A percentile compares a stretch with the other conserved stretches of the same genome.
Evolutionary conservation across 2,329 filamentous ascomycete species (phyloP).

Genomic region (Clonostachys rosea): DNA sequence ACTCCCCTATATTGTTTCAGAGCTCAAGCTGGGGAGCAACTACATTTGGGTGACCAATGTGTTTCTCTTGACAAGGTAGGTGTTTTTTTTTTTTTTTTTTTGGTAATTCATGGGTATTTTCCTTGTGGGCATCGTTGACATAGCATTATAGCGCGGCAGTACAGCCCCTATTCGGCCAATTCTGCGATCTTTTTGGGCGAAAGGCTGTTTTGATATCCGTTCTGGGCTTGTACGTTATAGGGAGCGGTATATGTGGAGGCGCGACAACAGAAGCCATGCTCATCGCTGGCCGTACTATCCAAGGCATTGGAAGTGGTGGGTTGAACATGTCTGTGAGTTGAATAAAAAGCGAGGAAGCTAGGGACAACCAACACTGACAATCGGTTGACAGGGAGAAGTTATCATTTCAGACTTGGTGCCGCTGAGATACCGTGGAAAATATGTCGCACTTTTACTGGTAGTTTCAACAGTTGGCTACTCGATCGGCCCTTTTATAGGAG

Average conservation of each 20-base stretch:
- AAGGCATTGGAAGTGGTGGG: conserved; percentile 37
- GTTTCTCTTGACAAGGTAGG: conserved; percentile 10
- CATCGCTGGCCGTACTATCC: conserved; percentile 29
- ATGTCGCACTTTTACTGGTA: conserved; percentile 22
- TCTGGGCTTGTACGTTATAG: conserved; percentile 2
- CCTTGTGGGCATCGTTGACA: not conserved
- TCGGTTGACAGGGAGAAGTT: conserved; percentile 11
- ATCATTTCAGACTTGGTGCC: conserved; percentile 39
- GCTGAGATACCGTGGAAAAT: conserved; percentile 37
- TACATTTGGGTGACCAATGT: conserved; percentile 17
- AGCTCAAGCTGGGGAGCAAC: conserved; percentile 8
- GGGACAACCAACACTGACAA: not conserved
- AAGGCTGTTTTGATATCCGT: conserved; percentile 7
- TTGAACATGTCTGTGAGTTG: conserved; percentile 16
- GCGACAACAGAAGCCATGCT: conserved; percentile 1
- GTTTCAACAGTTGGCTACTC: conserved; percentile 9
- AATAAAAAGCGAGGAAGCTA: not conserved
- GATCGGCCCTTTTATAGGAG: conserved; percentile 20
- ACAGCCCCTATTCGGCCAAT: conserved; percentile 21
- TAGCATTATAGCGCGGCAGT: conserved; percentile 18
- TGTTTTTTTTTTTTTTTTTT: not conserved
- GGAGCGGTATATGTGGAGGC: conserved; percentile 26
- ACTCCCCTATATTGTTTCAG: conserved; percentile 14
- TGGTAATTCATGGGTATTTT: not conserved
- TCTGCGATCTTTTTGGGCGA: conserved; percentile 15